These are phyloP conservation scores for Malassezia obtusa DNA, from an alignment of 1,284 basidiomycete genomes.

Conservation along the genomic window DNA sequence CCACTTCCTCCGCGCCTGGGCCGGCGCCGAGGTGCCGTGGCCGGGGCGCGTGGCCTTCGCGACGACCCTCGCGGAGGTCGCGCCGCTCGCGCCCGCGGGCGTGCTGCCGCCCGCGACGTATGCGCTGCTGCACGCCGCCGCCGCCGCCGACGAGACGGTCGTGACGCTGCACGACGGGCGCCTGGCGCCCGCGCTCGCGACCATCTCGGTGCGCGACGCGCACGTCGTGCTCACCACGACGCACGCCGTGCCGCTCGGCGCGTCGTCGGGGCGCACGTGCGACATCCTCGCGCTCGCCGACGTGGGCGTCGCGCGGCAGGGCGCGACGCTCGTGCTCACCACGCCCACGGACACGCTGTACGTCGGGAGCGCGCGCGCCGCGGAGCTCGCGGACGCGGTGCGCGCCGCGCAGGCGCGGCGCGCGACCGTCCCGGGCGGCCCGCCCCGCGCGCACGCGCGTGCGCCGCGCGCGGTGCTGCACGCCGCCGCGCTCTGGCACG, in stretches of 20 bases:
- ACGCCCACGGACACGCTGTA: not conserved
- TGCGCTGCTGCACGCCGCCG: not conserved
- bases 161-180: not conserved
- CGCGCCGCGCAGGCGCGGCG: not conserved
- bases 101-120: not conserved
- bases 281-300: constrained; percentile 5
- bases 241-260: not conserved
- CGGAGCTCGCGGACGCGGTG: not conserved
- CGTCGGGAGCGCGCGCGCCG: not conserved
- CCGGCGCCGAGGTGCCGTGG: not conserved
- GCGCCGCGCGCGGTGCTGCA: not conserved
- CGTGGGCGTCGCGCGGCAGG: not conserved
- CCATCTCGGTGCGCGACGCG: not conserved
- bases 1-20: not conserved
- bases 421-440: not conserved
- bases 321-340: not conserved
- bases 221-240: not conserved
- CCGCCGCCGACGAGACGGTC: not conserved
- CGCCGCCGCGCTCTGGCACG: not conserved
- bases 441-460: not conserved
- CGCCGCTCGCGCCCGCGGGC: not conserved
- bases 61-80: not conserved
- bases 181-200: not conserved
- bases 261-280: not conserved
- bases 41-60: not conserved